A percentile compares a stretch with the other conserved stretches of the same genome.
Evolutionary conservation across 495 filamentous ascomycete species (phyloP).

Genomic region (Lasiosphaeriaceae sp.): DNA sequence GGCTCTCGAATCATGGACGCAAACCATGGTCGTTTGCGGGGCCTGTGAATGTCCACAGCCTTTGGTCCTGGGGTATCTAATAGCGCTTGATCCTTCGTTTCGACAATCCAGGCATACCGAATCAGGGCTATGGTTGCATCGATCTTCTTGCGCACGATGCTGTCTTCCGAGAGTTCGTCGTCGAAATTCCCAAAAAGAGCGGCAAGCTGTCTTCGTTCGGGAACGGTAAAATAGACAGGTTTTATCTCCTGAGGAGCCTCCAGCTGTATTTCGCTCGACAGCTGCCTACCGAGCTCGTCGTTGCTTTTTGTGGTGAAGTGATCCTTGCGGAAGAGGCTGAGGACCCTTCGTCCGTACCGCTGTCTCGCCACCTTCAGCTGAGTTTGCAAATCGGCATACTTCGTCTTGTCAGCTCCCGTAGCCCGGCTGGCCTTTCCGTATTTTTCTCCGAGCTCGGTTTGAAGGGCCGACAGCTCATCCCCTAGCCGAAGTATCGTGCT

Average conservation of each 20-base stretch:
- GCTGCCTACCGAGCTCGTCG: slow-evolving; percentile 8
- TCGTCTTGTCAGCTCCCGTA: slow-evolving; percentile 1
- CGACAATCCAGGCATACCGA: neutral
- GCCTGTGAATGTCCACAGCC: neutral
- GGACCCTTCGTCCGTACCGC: neutral
- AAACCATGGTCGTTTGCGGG: neutral
- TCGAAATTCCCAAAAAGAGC: neutral
- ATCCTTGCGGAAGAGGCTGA: neutral
- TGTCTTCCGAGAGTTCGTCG: neutral
- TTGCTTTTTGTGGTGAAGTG: slow-evolving; percentile 4
- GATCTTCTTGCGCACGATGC: neutral
- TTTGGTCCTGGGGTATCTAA: neutral
- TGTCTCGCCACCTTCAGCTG: slow-evolving; percentile 3
- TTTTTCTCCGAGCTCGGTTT: slow-evolving; percentile 40
- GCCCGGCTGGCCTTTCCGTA: slow-evolving; percentile 27
- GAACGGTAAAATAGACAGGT: neutral
- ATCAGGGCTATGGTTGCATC: neutral
- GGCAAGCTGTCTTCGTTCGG: neutral
- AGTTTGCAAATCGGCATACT: neutral
- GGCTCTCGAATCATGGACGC: neutral
- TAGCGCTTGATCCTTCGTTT: neutral
- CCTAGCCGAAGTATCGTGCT: slow-evolving; percentile 41
- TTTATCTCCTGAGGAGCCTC: neutral
- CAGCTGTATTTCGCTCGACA: neutral
- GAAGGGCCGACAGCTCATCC: slow-evolving; percentile 36